Evolutionary conservation across 108 stramenopile species (phyloP).

Genomic region (Asterionellopsis glacialis): DNA sequence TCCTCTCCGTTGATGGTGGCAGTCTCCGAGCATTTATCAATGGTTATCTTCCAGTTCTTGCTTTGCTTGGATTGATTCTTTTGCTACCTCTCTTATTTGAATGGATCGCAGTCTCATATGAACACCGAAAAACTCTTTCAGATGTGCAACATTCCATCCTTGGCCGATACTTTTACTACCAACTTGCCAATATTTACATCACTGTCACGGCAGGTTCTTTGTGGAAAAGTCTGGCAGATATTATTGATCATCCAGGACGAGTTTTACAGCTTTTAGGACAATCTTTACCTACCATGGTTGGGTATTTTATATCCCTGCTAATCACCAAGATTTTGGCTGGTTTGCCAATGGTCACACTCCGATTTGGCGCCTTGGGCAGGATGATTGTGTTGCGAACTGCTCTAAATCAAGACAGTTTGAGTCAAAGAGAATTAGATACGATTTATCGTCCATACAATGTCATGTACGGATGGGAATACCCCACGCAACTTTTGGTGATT

Average conservation of each 20-base stretch:
- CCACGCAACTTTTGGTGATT: slow-evolving; percentile 78
- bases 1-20: slow-evolving; percentile 35
- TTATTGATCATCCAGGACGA: slow-evolving; percentile 76
- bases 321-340: slow-evolving; percentile 89
- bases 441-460: slow-evolving; percentile 42
- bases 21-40: slow-evolving; percentile 73
- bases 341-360: slow-evolving; percentile 77
- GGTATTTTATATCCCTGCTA: slow-evolving; percentile 82
- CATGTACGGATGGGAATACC: slow-evolving; percentile 84
- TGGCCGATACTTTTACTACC: slow-evolving; percentile 88
- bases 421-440: slow-evolving; percentile 72
- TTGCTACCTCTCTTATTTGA: slow-evolving; percentile 84
- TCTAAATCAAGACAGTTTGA: slow-evolving; percentile 58
- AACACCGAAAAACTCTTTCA: slow-evolving; percentile 72
- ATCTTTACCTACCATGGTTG: slow-evolving; percentile 75
- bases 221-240: slow-evolving; percentile 62
- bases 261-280: slow-evolving; percentile 68
- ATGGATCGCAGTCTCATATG: slow-evolving; percentile 67
- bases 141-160: slow-evolving; percentile 83
- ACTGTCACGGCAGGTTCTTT: slow-evolving; percentile 90
- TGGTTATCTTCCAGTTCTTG: slow-evolving; percentile 87
- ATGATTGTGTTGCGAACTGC: slow-evolving; percentile 53
- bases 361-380: slow-evolving; percentile 64
- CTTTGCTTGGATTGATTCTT: slow-evolving; percentile 72
- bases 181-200: slow-evolving; percentile 86